Evolutionary conservation across 1,284 basidiomycete species (phyloP).

Genomic region (Ustanciosporium gigantosporum): DNA sequence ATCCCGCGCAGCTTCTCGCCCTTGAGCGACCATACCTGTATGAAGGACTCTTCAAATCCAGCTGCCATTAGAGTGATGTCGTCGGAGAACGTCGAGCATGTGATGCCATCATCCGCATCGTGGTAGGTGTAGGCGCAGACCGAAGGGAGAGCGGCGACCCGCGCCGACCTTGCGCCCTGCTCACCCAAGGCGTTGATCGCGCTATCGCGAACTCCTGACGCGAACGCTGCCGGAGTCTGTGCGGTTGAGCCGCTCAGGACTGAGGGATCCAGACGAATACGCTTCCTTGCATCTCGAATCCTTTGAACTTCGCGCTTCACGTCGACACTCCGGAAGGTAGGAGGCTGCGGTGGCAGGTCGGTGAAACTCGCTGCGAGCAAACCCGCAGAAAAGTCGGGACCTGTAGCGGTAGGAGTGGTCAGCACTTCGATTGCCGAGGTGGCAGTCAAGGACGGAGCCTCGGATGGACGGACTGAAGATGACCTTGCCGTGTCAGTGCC

Average conservation of each 20-base stretch:
- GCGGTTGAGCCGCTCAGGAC: conserved; percentile 7
- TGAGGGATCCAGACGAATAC: conserved; percentile 50
- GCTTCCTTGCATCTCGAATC: conserved; percentile 74
- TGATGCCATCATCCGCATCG: conserved; percentile 65
- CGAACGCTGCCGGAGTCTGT: conserved; percentile 8
- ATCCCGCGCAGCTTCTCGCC: conserved; percentile 82
- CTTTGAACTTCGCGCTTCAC: conserved; percentile 87
- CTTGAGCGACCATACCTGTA: conserved; percentile 92
- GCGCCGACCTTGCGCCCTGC: conserved; percentile 42
- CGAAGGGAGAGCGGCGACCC: conserved; percentile 54
- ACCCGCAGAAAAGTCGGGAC: conserved; percentile 31
- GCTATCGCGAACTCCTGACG: conserved; percentile 41
- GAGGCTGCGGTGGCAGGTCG: conserved; percentile 76
- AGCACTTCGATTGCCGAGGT: conserved; percentile 4
- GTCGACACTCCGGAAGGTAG: conserved; percentile 82
- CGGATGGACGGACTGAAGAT: conserved; percentile 14
- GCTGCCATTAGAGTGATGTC: conserved; percentile 94
- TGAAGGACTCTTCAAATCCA: conserved; percentile 93
- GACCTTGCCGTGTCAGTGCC: conserved; percentile 9
- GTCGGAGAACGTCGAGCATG: conserved; percentile 84
- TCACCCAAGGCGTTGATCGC: conserved; percentile 40
- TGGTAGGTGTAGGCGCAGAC: conserved; percentile 59
- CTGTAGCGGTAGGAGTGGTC: conserved; percentile 1
- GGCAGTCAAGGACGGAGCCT: conserved; percentile 7
- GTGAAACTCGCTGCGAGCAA: conserved; percentile 68